Percentiles rank a stretch among this genome's conserved stretches.
phyloP scores from a whole-genome alignment of 345 rosid genomes.

The Isatis tinctoria region DNA sequence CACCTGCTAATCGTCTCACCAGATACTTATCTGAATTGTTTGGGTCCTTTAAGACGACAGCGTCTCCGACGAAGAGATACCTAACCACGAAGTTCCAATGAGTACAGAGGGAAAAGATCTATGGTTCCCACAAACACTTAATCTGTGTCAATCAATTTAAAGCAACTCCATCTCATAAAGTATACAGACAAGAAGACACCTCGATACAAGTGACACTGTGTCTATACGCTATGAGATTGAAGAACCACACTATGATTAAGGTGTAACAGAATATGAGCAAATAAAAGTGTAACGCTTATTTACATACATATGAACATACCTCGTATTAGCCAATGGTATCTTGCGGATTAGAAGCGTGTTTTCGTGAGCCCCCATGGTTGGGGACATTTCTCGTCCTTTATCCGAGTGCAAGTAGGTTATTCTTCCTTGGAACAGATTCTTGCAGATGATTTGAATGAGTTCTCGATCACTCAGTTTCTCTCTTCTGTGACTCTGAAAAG shows the following conservation, averaged over 20 bases:
- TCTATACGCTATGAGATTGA: background rate
- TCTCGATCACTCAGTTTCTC: constrained; percentile 54
- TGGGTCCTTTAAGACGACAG: constrained; percentile 89
- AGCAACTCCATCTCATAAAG: background rate
- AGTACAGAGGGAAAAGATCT: background rate
- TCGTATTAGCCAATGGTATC: constrained; percentile 58
- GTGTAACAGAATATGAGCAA: background rate
- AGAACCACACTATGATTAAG: background rate
- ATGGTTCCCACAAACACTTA: background rate
- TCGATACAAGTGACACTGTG: background rate
- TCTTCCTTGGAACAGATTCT: constrained; percentile 67
- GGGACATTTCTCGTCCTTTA: constrained; percentile 69
- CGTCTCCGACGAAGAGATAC: constrained; percentile 80
- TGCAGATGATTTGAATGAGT: constrained; percentile 47
- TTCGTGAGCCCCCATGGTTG: constrained; percentile 52
- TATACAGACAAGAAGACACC: background rate
- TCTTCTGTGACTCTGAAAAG: constrained; percentile 55
- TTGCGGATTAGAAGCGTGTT: constrained; percentile 88
- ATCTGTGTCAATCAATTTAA: background rate
- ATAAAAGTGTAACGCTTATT: background rate
- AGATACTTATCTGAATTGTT: constrained; percentile 45
- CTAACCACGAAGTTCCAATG: constrained; percentile 31
- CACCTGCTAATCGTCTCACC: constrained; percentile 86
- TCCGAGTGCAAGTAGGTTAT: constrained; percentile 68
- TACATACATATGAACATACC: constrained; percentile 31